Base-by-base conservation (phyloP, 495 filamentous ascomycete genomes). In the Extremus antarcticus region DNA sequence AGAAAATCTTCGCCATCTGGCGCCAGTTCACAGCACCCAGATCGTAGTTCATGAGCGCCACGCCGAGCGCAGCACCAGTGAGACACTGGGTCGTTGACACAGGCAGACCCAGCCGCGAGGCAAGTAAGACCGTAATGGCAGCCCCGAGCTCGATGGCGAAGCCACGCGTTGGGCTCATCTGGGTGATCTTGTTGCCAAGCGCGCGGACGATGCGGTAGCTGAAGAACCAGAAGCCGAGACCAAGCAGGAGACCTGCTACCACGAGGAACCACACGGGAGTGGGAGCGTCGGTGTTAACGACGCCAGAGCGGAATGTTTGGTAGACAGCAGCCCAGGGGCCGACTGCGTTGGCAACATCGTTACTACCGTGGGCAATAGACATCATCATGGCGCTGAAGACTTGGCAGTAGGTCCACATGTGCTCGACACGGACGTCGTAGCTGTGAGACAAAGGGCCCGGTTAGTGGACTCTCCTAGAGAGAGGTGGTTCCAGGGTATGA, bases 121-220 rank as follows among this genome's bases (percentile, higher is more conserved):
- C 79, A 51, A 85, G 63, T 8, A 85, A 73, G 53, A 85, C 78
- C 9, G 82, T 85, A 58, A 85, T 71, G 51, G 80, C 81, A 25
- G 80, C 78, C 43, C 79, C 82, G 69, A 85, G 69, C 58, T 85
- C 81, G 80, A 84, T 84, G 23, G 77, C 79, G 62, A 68, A 81
- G 35, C 81, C 75, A 48, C 80, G 70, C 58, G 72, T 78, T 3
- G 81, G 81, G 1, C 78, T 81, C 71, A 82, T 78, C 63, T 82
- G 78, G 47, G 81, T 84, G 59, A 84, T 82, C 57, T 79, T 79
- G 73, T 84, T 85, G 58, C 81, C 81, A 77, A 84, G 63, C 77
- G 72, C 75, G 73, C 65, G 64, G 78, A 85, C 83, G 66, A 85
- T 85, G 68, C 84, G 81, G 69, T 84, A 85, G 15, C 82, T 81